These are phyloP conservation scores for Collybia sordida DNA, from an alignment of 768 basidiomycete species.

Conservation along the genomic window DNA sequence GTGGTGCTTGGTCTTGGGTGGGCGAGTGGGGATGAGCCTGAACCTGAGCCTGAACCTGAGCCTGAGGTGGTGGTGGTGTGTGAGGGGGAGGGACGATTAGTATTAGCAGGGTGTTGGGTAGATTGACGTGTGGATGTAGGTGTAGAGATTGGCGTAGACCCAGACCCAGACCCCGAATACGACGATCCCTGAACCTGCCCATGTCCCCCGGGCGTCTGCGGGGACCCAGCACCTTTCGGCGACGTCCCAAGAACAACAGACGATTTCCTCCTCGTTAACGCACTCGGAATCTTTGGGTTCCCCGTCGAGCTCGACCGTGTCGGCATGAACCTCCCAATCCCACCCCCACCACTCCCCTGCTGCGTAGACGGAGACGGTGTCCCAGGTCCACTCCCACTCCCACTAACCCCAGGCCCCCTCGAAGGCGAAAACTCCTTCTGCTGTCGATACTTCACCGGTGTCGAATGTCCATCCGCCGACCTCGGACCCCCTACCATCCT, in stretches of 20 bases:
- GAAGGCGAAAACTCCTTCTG: too few species aligned
- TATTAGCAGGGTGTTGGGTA: too few species aligned
- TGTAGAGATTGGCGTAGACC: neutral
- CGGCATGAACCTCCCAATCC: conserved; percentile 12
- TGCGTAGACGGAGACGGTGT: too few species aligned
- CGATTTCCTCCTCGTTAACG: conserved; percentile 14
- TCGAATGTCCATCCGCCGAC: conserved; percentile 7
- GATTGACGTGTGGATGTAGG: too few species aligned
- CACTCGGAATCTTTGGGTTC: conserved; percentile 4
- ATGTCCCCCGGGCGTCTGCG: neutral
- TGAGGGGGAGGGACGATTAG: too few species aligned
- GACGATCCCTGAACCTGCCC: neutral
- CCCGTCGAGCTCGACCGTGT: conserved; percentile 19
- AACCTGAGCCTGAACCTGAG: too few species aligned
- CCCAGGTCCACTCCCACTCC: too few species aligned
- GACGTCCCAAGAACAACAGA: conserved; percentile 8
- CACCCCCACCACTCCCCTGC: too few species aligned
- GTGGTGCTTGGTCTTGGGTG: conserved; percentile 41
- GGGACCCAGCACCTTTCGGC: too few species aligned
- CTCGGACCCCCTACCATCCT: conserved; percentile 4
- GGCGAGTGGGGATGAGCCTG: neutral
- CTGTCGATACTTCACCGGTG: too few species aligned
- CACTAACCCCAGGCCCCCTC: too few species aligned
- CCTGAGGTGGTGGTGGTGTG: neutral
- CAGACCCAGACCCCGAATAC: conserved; percentile 8